These are phyloP conservation scores for Candolleomyces eurysporus DNA, from an alignment of 768 basidiomycete genomes.

Conservation along the genomic window DNA sequence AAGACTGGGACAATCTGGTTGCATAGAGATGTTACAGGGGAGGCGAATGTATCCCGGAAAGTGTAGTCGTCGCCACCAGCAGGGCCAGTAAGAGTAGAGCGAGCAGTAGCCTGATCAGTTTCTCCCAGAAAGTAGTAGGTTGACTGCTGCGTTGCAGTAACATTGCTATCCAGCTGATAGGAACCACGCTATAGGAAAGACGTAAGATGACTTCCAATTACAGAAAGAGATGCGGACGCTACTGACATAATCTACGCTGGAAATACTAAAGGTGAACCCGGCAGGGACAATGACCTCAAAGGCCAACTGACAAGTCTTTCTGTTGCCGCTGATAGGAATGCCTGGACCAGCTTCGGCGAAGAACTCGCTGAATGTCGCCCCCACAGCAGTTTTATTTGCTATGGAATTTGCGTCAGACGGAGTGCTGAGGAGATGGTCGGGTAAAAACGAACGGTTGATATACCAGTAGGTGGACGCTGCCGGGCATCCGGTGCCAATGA, in stretches of 20 bases:
- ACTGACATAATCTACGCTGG: conserved; percentile 18
- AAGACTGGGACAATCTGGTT: conserved; percentile 17
- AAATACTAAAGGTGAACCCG: conserved; percentile 18
- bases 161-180: conserved; percentile 22
- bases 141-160: conserved; percentile 21
- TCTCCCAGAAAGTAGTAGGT: conserved; percentile 26
- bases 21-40: conserved; percentile 20
- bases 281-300: conserved; percentile 13
- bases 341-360: not conserved
- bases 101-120: conserved; percentile 21
- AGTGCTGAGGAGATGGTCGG: conserved; percentile 12
- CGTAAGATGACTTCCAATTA: not conserved
- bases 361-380: conserved; percentile 2
- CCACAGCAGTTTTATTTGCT: not conserved
- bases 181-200: conserved; percentile 15
- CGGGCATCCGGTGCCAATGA: conserved; percentile 19
- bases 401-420: not conserved
- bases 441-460: conserved; percentile 8
- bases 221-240: not conserved
- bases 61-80: conserved; percentile 21
- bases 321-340: conserved; percentile 2
- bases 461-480: conserved; percentile 14
- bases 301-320: conserved; percentile 15
- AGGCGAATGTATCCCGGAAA: conserved; percentile 23
- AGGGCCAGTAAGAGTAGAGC: conserved; percentile 20